A percentile compares a stretch with the other conserved stretches of the same genome.
Conservation (phyloP, 805 yeast species). For the Crinitomyces ghanaensis region DNA sequence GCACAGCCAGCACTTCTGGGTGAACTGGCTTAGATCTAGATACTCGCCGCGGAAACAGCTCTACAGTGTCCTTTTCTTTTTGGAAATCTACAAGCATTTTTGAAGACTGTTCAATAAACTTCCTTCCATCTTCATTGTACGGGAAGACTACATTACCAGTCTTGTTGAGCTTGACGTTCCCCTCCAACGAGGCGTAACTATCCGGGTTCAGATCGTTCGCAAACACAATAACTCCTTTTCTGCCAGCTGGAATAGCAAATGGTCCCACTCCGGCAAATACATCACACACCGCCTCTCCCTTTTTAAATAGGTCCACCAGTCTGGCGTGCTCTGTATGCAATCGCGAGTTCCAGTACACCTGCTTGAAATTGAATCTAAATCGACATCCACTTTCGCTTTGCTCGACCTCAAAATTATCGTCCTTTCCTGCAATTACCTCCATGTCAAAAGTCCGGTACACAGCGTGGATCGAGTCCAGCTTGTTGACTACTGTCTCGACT, state of each 20-base stretch:
- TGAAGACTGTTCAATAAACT: slow-evolving; percentile 57
- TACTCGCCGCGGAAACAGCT: slow-evolving; percentile 18
- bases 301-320: slow-evolving; percentile 45
- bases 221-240: slow-evolving; percentile 62
- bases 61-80: slow-evolving; percentile 21
- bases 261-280: slow-evolving; percentile 99
- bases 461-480: slow-evolving; percentile 75
- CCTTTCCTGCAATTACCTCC: slow-evolving; percentile 81
- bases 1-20: slow-evolving; percentile 28
- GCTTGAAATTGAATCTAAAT: slow-evolving; percentile 79
- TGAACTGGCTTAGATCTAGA: slow-evolving; percentile 29
- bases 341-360: slow-evolving; percentile 96
- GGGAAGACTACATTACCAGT: slow-evolving; percentile 48
- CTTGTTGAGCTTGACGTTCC: slow-evolving; percentile 56
- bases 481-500: slow-evolving; percentile 83
- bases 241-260: slow-evolving; percentile 92
- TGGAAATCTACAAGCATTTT: slow-evolving; percentile 38
- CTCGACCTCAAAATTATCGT: slow-evolving; percentile 55
- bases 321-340: slow-evolving; percentile 89
- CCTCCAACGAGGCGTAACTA: slow-evolving; percentile 56
- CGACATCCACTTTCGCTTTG: slow-evolving; percentile 81
- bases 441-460: slow-evolving; percentile 84
- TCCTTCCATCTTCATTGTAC: slow-evolving; percentile 71
- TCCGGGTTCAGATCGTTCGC: slow-evolving; percentile 94
- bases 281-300: slow-evolving; percentile 75